phyloP scores from a whole-genome alignment of 2,329 filamentous ascomycete species.

The Ascochyta lentis region DNA sequence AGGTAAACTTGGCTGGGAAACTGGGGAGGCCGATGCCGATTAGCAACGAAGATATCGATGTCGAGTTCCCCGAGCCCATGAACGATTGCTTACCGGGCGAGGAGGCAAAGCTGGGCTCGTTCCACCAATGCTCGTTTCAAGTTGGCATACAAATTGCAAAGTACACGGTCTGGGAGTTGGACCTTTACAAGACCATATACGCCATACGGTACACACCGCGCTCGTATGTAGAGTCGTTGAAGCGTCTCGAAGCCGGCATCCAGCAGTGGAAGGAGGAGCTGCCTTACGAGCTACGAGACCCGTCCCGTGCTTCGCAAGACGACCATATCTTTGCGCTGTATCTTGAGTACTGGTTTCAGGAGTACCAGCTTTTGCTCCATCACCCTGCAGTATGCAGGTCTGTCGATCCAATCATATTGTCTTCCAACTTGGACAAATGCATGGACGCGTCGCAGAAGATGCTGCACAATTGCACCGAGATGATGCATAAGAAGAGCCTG shows the following conservation, averaged over 20 bases:
- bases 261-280: slow-evolving; percentile 68
- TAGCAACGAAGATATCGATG: slow-evolving; percentile 76
- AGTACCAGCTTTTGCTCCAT: slow-evolving; percentile 59
- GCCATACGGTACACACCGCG: slow-evolving; percentile 67
- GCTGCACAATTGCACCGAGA: slow-evolving; percentile 63
- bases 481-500: slow-evolving; percentile 70
- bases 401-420: slow-evolving; percentile 65
- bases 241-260: slow-evolving; percentile 69
- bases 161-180: slow-evolving; percentile 70
- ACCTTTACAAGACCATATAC: slow-evolving; percentile 80
- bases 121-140: slow-evolving; percentile 69
- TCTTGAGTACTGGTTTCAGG: slow-evolving; percentile 57
- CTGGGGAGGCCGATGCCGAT: slow-evolving; percentile 80
- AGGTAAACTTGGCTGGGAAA: slow-evolving; percentile 74
- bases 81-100: slow-evolving; percentile 74
- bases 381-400: slow-evolving; percentile 61
- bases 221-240: slow-evolving; percentile 69
- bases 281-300: slow-evolving; percentile 65
- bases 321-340: slow-evolving; percentile 58
- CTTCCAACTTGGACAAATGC: slow-evolving; percentile 63
- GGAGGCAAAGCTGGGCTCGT: slow-evolving; percentile 48
- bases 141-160: slow-evolving; percentile 72
- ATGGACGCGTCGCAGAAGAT: slow-evolving; percentile 70
- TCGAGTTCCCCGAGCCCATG: slow-evolving; percentile 75
- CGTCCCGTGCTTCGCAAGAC: slow-evolving; percentile 53